Base-by-base conservation (phyloP, 345 rosid species). In the Combretum micranthum region DNA sequence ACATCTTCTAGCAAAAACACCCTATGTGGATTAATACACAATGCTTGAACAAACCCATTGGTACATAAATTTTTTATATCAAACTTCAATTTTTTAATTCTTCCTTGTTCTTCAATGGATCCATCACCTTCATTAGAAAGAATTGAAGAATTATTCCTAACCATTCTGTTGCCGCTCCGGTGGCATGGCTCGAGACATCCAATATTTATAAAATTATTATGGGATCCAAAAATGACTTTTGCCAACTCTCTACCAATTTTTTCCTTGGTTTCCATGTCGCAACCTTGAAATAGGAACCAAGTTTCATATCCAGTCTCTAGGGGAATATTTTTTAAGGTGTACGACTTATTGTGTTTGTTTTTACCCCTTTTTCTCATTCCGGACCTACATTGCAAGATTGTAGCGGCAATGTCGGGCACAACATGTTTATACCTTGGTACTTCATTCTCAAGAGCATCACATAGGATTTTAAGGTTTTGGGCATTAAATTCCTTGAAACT, bases 401-500 rank as follows among this genome's bases (percentile, higher is more conserved):
- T 18, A 14, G 23, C 13, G 23, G 53, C 53, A 15, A 50, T 20
- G 4, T 50, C 53, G 12, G 53, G 53, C 25, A 20, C 53, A 26
- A 50, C 14, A 25, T 10, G 23, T 18, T 19, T 20, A 15, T 19
- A 25, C 13, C 15, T 2, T 3, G 53, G 53, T 15, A 20, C 53
- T 15, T 4, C 12, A 4, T 20, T 19, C 25, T 50, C 53, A 21
- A 50, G 15, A 3, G 53, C 53, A 25, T 11, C 53, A 16, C 53
- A 50, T 19, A 50, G 26, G 53, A 4, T 50, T 20, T 50, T 50
- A 14, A 50, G 53, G 23, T 19, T 50, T 11, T 50, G 15, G 14
- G 53, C 53, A 25, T 50, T 50, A 26, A 50, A 25, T 14, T 50
- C 53, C 25, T 50, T 19, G 25, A 50, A 50, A 25, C 25, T 50